These are phyloP conservation scores for Nemania diffusa DNA, from an alignment of 2,329 filamentous ascomycete species.

Conservation along the genomic window DNA sequence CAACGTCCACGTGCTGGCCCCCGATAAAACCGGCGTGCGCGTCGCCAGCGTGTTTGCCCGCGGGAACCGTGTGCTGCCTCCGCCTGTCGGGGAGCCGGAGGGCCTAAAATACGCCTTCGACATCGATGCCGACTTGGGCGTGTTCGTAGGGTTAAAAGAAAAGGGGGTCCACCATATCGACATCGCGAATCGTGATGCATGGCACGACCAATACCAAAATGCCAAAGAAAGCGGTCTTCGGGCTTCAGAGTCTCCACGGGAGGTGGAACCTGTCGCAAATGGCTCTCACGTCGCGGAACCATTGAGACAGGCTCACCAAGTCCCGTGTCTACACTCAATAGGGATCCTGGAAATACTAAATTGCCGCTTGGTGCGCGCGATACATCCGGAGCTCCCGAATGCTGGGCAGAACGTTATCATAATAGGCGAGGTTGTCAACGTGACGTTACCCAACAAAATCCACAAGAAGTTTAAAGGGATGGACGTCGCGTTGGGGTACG, in stretches of 20 bases:
- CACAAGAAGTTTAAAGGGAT: neutral
- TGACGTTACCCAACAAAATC: conserved; percentile 9
- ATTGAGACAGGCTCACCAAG: conserved; percentile 24
- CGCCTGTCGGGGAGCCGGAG: neutral
- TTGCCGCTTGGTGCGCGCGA: conserved; percentile 30
- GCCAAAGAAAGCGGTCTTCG: conserved; percentile 16
- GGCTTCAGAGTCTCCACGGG: neutral
- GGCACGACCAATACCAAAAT: conserved; percentile 31
- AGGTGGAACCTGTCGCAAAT: neutral
- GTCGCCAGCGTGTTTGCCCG: conserved; percentile 64
- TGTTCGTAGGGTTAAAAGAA: conserved; percentile 27
- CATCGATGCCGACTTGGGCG: conserved; percentile 32
- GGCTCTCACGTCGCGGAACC: neutral
- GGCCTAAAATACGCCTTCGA: conserved; percentile 16
- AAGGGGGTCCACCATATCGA: conserved; percentile 20
- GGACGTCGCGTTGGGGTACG: conserved; percentile 30
- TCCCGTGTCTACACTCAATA: conserved; percentile 21
- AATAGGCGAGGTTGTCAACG: conserved; percentile 32
- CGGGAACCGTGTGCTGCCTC: conserved; percentile 53
- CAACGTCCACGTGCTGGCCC: conserved; percentile 65
- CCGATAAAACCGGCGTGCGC: conserved; percentile 58
- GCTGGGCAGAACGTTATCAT: conserved; percentile 32
- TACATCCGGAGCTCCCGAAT: conserved; percentile 26
- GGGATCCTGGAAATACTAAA: conserved; percentile 29
- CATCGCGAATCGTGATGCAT: conserved; percentile 30